Conservation (phyloP, 1,284 basidiomycete species). For the Marasmius fiardii region DNA sequence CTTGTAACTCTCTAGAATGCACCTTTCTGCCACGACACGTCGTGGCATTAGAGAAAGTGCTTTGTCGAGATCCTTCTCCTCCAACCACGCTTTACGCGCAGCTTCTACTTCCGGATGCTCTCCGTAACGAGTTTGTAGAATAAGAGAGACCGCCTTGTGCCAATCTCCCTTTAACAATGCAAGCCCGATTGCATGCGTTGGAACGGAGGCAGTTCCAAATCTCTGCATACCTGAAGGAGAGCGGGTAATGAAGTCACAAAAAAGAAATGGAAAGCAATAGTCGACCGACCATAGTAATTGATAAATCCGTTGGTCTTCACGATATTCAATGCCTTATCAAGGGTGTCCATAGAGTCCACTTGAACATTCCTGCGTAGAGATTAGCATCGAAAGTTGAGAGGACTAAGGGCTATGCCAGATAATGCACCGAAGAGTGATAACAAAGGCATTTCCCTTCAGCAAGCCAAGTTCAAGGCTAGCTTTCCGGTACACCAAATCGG, state of each 20-base stretch:
- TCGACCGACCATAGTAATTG: slow-evolving; percentile 87
- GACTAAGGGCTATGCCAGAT: slow-evolving; percentile 8
- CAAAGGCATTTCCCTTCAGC: slow-evolving; percentile 94
- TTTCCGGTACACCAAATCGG: slow-evolving; percentile 85
- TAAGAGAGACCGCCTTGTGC: slow-evolving; percentile 81
- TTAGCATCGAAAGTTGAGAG: slow-evolving; percentile 2
- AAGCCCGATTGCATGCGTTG: slow-evolving; percentile 92
- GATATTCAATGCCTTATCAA: slow-evolving; percentile 78
- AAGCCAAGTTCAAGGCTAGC: slow-evolving; percentile 87
- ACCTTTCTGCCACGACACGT: slow-evolving; percentile 88
- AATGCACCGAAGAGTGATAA: slow-evolving; percentile 86
- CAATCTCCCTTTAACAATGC: slow-evolving; percentile 88
- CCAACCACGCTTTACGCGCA: slow-evolving; percentile 81
- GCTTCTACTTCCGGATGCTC: slow-evolving; percentile 85
- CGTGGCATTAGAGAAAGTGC: slow-evolving; percentile 84
- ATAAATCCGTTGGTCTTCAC: slow-evolving; percentile 90
- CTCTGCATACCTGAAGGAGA: slow-evolving; percentile 85
- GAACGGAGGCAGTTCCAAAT: slow-evolving; percentile 95
- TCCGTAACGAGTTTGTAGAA: slow-evolving; percentile 79
- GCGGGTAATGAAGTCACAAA: too few species aligned
- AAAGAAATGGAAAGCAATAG: not conserved
- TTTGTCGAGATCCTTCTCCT: slow-evolving; percentile 71
- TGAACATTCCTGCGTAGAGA: slow-evolving; percentile 68
- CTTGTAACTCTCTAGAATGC: slow-evolving; percentile 88
- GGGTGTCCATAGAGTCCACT: slow-evolving; percentile 64